Conservation (phyloP, 2,329 filamentous ascomycete genomes). For the Trichoderma arundinaceum region DNA sequence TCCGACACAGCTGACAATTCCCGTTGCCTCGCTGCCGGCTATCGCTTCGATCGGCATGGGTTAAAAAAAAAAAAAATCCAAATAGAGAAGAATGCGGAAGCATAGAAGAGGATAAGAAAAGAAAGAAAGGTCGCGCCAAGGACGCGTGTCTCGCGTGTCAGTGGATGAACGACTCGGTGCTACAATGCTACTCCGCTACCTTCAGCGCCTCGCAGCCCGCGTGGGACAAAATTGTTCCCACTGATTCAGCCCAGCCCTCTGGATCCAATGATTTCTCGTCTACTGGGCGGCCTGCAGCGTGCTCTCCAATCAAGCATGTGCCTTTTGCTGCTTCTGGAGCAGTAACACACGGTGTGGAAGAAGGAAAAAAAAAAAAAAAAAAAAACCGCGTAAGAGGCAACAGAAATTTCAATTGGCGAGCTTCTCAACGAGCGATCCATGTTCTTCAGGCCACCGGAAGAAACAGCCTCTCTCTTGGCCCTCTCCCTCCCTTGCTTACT, state of each 20-base stretch:
- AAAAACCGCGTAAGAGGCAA: no score
- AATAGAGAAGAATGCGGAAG: not conserved
- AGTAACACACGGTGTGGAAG: not conserved
- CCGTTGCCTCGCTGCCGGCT: not conserved
- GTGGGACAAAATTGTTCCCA: slow-evolving; percentile 16
- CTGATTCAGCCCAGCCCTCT: slow-evolving; percentile 26
- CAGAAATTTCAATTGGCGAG: no score
- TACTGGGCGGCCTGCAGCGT: not conserved
- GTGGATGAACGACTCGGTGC: slow-evolving; percentile 8
- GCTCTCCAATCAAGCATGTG: slow-evolving; percentile 1
- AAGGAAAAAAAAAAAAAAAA: not conserved
- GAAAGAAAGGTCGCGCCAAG: not conserved
- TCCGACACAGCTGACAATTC: not conserved
- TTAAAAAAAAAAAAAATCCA: not conserved
- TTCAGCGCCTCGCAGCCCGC: slow-evolving; percentile 15
- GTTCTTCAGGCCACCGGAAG: no score
- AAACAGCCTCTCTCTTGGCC: slow-evolving; percentile 2
- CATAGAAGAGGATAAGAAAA: not conserved
- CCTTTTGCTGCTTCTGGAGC: not conserved
- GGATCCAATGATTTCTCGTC: slow-evolving; percentile 17
- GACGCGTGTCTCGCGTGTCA: slow-evolving; percentile 26
- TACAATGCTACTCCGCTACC: not conserved
- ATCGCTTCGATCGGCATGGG: not conserved
- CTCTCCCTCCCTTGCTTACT: slow-evolving; percentile 1
- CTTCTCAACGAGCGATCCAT: no score